A percentile compares a stretch with the other conserved stretches of the same genome.
phyloP scores from a whole-genome alignment of 2,329 filamentous ascomycete genomes.

The Penicillium sp. region DNA sequence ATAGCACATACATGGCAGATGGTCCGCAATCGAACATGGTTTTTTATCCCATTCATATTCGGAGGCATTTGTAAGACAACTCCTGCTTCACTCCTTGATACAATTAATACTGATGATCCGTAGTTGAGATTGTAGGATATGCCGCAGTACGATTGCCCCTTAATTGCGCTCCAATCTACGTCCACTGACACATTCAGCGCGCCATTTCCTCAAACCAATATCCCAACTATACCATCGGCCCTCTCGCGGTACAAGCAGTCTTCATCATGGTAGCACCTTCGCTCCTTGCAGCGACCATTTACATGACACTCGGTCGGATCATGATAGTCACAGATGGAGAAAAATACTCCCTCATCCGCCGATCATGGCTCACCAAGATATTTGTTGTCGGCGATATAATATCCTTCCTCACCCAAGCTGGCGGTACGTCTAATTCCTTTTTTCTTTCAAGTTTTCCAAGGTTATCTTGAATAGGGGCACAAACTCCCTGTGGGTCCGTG shows the following conservation, averaged over 20 bases:
- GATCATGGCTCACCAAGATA: background rate
- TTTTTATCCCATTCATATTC: background rate
- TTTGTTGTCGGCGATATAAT: background rate
- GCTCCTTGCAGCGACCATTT: background rate
- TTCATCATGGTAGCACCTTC: background rate
- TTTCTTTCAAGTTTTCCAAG: background rate
- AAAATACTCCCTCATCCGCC: background rate
- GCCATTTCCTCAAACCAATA: background rate
- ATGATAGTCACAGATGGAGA: background rate
- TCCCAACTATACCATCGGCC: background rate
- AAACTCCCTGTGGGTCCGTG: background rate
- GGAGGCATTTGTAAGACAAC: background rate
- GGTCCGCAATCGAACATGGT: background rate
- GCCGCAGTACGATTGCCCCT: background rate
- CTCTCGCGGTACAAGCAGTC: background rate
- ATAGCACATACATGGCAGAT: background rate
- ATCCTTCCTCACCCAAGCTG: background rate
- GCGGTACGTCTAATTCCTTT: background rate
- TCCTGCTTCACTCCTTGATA: background rate
- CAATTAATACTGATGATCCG: background rate
- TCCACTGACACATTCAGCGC: background rate
- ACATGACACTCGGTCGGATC: background rate
- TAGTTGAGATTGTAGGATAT: background rate
- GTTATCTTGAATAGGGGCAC: background rate
- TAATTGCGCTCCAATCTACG: background rate